phyloP scores from a whole-genome alignment of 176 grass and related monocot species.

The Chloris gayana region DNA sequence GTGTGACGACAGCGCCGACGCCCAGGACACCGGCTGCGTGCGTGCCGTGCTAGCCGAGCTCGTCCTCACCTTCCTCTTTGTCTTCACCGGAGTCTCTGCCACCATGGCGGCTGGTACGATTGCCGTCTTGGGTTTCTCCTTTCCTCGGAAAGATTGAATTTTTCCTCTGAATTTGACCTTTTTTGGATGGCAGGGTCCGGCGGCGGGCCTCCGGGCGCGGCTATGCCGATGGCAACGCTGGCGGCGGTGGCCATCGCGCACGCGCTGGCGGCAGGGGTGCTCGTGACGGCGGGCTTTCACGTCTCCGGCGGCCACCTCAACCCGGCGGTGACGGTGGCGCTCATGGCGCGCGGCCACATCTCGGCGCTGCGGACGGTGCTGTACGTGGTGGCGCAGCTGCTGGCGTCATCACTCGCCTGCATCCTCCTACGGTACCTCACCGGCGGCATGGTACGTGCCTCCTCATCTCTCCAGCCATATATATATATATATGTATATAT shows the following conservation, averaged over 20 bases:
- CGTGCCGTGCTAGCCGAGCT: slow-evolving; percentile 77
- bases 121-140: not conserved
- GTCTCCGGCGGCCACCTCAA: slow-evolving; percentile 83
- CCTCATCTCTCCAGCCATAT: no score
- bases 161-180: not conserved
- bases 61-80: slow-evolving; percentile 96
- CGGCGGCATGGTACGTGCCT: slow-evolving; percentile 50
- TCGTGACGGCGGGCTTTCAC: slow-evolving; percentile 58
- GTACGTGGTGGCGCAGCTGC: slow-evolving; percentile 80
- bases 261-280: slow-evolving; percentile 52
- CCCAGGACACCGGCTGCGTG: slow-evolving; percentile 46
- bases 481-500: no score
- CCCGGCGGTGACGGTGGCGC: slow-evolving; percentile 86
- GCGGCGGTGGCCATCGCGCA: slow-evolving; percentile 47
- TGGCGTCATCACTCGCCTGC: slow-evolving; percentile 64
- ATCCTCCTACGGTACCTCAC: slow-evolving; percentile 60
- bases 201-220: slow-evolving; percentile 19
- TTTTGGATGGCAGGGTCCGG: not conserved
- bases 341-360: slow-evolving; percentile 80
- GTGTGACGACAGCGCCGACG: not conserved
- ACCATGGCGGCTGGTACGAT: slow-evolving; percentile 72
- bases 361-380: slow-evolving; percentile 56
- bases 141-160: not conserved
- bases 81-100: slow-evolving; percentile 80
- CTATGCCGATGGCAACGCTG: slow-evolving; percentile 46